Conservation (phyloP, 352 stramenopile genomes). For the Pythium dissimile region DNA sequence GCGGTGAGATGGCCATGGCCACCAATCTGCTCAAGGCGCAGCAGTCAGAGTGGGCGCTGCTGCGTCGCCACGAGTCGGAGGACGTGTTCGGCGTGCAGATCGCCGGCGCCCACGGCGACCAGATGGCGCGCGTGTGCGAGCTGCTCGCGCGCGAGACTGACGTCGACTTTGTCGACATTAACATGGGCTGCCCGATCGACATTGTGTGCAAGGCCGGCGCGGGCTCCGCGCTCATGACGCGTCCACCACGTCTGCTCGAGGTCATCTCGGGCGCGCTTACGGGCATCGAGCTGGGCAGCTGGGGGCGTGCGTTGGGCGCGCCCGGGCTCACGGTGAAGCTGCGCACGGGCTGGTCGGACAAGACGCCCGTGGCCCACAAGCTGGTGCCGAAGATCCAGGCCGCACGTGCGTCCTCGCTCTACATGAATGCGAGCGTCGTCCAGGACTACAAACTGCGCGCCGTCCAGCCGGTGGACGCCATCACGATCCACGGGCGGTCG, state of each 20-base stretch:
- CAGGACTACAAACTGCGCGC: slow-evolving; percentile 71
- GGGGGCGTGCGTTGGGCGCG: slow-evolving; percentile 23
- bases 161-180: slow-evolving; percentile 99
- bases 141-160: slow-evolving; percentile 91
- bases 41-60: slow-evolving; percentile 95
- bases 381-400: slow-evolving; percentile 90
- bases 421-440: slow-evolving; percentile 79
- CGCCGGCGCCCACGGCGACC: slow-evolving; percentile 89
- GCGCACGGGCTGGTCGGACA: slow-evolving; percentile 96
- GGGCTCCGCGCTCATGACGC: slow-evolving; percentile 94
- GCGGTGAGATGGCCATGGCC: slow-evolving; percentile 97
- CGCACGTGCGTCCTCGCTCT: slow-evolving; percentile 45
- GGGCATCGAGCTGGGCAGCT: slow-evolving; percentile 69
- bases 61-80: slow-evolving; percentile 95
- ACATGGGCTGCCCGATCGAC: slow-evolving; percentile 99
- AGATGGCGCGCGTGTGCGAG: slow-evolving; percentile 92
- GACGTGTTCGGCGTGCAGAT: slow-evolving; percentile 99
- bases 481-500: slow-evolving; percentile 95
- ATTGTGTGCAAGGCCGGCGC: slow-evolving; percentile 85
- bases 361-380: slow-evolving; percentile 93
- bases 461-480: slow-evolving; percentile 61
- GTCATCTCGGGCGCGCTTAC: slow-evolving; percentile 88
- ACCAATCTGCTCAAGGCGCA: slow-evolving; percentile 94
- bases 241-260: slow-evolving; percentile 84
- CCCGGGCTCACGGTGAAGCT: slow-evolving; percentile 97